Evolutionary conservation across 371 early-diverging fungal genomes (phyloP).

Genomic region (Hamiltosporidium tvaerminnensis): DNA sequence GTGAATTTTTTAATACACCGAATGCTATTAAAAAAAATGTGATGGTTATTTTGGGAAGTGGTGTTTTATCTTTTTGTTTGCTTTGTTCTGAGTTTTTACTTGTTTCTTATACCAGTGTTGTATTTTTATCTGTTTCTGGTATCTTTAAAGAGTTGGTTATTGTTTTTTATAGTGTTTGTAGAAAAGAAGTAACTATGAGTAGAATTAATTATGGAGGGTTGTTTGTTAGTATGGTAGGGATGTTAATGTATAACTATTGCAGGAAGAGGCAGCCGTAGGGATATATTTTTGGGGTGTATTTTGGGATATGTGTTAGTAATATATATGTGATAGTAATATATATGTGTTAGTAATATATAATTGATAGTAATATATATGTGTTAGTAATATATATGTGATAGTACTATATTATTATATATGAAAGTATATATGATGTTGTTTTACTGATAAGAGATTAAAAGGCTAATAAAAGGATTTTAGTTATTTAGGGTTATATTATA

Average conservation of each 20-base stretch:
- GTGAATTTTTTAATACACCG: constrained; percentile 28
- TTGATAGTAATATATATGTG: too few species aligned
- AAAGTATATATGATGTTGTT: too few species aligned
- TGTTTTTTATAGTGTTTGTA: constrained; percentile 34
- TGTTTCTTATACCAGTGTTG: constrained; percentile 42
- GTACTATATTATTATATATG: too few species aligned
- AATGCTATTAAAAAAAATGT: constrained; percentile 16
- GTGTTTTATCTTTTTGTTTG: constrained; percentile 33
- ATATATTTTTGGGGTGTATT: too few species aligned
- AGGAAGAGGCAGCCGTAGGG: too few species aligned
- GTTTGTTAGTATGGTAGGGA: constrained; percentile 41
- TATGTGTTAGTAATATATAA: too few species aligned
- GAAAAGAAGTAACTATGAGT: constrained; percentile 22
- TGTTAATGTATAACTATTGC: not conserved
- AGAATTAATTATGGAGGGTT: constrained; percentile 43
- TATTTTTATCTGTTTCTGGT: constrained; percentile 42
- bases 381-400: too few species aligned
- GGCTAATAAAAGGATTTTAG: too few species aligned
- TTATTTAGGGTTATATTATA: too few species aligned
- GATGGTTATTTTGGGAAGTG: constrained; percentile 26
- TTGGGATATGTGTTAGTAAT: too few species aligned
- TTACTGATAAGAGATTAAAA: too few species aligned
- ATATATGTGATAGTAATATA: too few species aligned
- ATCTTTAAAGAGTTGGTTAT: constrained; percentile 51
- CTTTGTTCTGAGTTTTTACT: constrained; percentile 44